Conservation (phyloP, 495 filamentous ascomycete species). For the Pseudoneurospora amorphoporcata region DNA sequence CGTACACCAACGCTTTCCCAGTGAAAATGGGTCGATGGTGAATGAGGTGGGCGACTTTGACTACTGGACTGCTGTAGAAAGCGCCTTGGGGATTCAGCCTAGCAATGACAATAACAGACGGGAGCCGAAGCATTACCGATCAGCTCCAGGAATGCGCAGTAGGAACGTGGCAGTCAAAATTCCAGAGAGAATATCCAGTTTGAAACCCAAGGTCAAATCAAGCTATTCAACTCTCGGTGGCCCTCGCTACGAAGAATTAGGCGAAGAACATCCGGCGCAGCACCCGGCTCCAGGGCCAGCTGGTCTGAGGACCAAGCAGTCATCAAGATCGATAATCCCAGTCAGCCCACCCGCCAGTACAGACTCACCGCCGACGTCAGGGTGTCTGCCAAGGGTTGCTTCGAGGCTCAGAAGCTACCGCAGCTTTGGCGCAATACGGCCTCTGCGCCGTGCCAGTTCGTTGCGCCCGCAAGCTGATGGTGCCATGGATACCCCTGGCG, state of each 20-base stretch:
- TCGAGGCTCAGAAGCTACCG: constrained; percentile 8
- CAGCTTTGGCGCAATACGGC: constrained; percentile 3
- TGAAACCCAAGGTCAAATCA: constrained; percentile 5
- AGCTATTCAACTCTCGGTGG: background rate
- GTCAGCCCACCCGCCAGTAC: background rate
- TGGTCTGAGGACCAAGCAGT: background rate
- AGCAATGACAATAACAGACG: background rate
- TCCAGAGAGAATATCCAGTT: constrained; percentile 9
- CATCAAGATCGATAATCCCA: background rate
- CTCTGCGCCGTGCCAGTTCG: constrained; percentile 5
- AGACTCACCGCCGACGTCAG: background rate
- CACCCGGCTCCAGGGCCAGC: constrained; percentile 6
- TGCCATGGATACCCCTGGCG: background rate
- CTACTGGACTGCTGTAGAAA: background rate
- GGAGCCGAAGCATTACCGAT: constrained; percentile 12
- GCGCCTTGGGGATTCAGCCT: background rate
- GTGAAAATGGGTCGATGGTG: constrained; percentile 7
- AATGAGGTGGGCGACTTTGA: constrained; percentile 3
- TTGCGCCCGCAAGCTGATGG: constrained; percentile 3
- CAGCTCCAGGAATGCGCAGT: constrained; percentile 15
- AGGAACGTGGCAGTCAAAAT: constrained; percentile 11
- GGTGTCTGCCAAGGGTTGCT: constrained; percentile 6
- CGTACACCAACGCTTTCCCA: constrained; percentile 8
- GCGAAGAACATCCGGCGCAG: background rate
- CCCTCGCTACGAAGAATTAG: background rate